Conservation (phyloP, 352 stramenopile genomes). For the Saprolegnia diclina region DNA sequence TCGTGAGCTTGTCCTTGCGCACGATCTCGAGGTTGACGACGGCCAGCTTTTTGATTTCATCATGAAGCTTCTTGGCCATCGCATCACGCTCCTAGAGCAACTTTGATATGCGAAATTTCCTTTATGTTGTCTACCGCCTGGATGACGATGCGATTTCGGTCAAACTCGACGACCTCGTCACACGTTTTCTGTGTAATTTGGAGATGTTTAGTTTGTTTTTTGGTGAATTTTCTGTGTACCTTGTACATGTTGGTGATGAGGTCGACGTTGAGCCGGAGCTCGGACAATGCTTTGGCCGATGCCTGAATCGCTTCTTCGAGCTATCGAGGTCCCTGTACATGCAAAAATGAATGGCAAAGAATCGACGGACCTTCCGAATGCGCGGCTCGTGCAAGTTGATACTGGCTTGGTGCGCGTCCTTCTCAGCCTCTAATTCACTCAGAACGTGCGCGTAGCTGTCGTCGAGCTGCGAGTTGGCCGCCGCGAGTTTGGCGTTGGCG, state of each 20-base stretch:
- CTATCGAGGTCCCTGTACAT: conserved; percentile 31
- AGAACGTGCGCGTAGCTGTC: conserved; percentile 63
- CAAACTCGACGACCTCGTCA: conserved; percentile 17
- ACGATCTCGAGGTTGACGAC: conserved; percentile 45
- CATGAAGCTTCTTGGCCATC: conserved; percentile 42
- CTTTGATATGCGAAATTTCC: background rate
- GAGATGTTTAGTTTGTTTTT: background rate
- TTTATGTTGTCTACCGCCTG: background rate
- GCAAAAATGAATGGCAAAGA: background rate
- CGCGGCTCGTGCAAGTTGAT: conserved; percentile 35
- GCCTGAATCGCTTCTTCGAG: conserved; percentile 58
- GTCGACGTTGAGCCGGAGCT: conserved; percentile 77
- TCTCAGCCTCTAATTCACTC: conserved; percentile 61
- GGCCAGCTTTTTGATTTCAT: conserved; percentile 75
- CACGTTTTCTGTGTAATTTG: conserved; percentile 23
- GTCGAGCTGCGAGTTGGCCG: conserved; percentile 69
- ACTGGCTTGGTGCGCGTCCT: conserved; percentile 60
- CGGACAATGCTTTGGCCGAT: conserved; percentile 55
- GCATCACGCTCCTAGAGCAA: conserved; percentile 44
- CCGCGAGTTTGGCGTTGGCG: conserved; percentile 48
- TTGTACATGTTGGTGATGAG: conserved; percentile 87
- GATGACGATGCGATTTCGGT: background rate
- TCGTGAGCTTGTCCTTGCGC: conserved; percentile 66
- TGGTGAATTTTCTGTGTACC: background rate
- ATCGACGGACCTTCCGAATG: conserved; percentile 8